Evolutionary conservation across 2,329 filamentous ascomycete genomes (phyloP), one percentile per base, ranked within the genome.

Genomic region (Aspergillus fijiensis): DNA sequence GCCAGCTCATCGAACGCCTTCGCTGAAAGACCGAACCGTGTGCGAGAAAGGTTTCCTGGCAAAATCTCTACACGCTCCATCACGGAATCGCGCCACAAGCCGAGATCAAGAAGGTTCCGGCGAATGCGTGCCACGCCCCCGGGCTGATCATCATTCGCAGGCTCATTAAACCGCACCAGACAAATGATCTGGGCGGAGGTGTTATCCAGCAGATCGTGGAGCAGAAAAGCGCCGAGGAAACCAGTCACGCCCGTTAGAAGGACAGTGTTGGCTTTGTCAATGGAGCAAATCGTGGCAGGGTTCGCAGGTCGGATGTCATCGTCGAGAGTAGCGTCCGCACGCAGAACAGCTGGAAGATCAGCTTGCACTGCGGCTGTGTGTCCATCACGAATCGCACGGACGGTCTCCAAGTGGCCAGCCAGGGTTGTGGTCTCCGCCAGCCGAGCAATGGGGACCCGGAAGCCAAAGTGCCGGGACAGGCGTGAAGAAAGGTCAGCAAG

Each of bases 31-130:
- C 90, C 90, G 16, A 94, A 82, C 1, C 85, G 83, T 68, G 85
- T 86, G 39, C 87, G 82, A 5, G 88, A 85, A 49, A 94, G 72
- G 70, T 92, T 92, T 49, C 89, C 90, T 0, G 89, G 87, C 9
- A 93, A 76, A 35, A 93, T 85, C 68, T 92, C 88, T 55, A 93
- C 87, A 9, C 90, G 87, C 69, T 93, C 90, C 72, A 92, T 86
- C 68, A 93, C 87, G 0, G 84, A 85, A 69, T 93, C 89, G 55
- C 85, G 82, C 90, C 90, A 94, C 1, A 93, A 79, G 1, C 90
- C 90, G 19, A 92, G 79, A 65, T 92, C 90, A n/a, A 93, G 83
- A 21, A 93, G 77, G 68, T 93, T 92, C 70, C 86, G 86, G 35
- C 90, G 87, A 60, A 94, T 82, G 61, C 90, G 84, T 3, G 89